Conservation (phyloP, 306 rosid species). For the Cicer bijugum region DNA sequence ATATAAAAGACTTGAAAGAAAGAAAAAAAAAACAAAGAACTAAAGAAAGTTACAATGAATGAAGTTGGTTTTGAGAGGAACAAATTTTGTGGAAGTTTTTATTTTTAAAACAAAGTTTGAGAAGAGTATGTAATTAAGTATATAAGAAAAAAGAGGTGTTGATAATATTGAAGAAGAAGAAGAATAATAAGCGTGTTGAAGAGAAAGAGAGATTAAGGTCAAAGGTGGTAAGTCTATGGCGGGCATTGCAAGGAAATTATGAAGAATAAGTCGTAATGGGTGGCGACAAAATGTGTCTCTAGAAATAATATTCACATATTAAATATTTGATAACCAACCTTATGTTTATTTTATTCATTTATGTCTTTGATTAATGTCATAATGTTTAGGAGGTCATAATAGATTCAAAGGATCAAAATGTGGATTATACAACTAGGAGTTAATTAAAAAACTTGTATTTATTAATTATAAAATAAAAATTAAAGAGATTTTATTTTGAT, state of each 20-base stretch:
- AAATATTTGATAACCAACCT: background rate
- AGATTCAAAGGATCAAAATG: no score
- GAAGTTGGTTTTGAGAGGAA: background rate
- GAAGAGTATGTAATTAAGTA: background rate
- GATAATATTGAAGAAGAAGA: constrained; percentile 7
- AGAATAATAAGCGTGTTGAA: constrained; percentile 47
- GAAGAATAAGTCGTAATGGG: constrained; percentile 61
- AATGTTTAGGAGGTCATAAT: no score
- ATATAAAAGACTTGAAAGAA: background rate
- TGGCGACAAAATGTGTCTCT: constrained; percentile 59
- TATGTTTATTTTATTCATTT: background rate
- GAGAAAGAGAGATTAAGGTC: constrained; percentile 46
- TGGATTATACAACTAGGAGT: no score
- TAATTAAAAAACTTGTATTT: no score
- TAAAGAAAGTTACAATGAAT: background rate
- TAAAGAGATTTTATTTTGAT: no score
- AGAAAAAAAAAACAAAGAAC: constrained; percentile 14
- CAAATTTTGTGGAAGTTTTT: background rate
- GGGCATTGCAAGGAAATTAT: constrained; percentile 50
- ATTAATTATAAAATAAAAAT: no score
- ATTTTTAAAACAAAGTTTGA: background rate
- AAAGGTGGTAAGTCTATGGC: constrained; percentile 49
- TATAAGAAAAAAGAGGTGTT: constrained; percentile 7
- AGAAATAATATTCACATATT: constrained; percentile 3
- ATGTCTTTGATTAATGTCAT: background rate